Evolutionary conservation across 2,329 filamentous ascomycete genomes (phyloP).

Genomic region (Phialophora expanda): DNA sequence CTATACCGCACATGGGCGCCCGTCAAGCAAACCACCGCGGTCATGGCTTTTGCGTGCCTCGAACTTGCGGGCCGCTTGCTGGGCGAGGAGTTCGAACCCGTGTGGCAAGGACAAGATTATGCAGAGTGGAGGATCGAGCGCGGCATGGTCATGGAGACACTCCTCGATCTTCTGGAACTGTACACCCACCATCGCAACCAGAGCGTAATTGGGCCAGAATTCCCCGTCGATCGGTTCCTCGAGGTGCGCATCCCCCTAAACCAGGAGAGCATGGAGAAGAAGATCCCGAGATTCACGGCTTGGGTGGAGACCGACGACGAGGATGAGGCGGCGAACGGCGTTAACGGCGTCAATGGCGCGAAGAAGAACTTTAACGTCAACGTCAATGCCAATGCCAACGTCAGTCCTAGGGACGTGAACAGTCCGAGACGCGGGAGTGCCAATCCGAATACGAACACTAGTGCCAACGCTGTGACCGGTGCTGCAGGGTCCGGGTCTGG

Average conservation of each 20-base stretch:
- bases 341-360: constrained; percentile 17
- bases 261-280: constrained; percentile 71
- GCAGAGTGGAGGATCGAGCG: constrained; percentile 55
- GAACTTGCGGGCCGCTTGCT: constrained; percentile 78
- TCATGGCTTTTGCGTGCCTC: constrained; percentile 79
- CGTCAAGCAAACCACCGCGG: constrained; percentile 85
- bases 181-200: constrained; percentile 81
- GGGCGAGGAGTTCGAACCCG: constrained; percentile 57
- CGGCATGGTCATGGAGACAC: constrained; percentile 69
- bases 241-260: constrained; percentile 86
- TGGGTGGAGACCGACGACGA: constrained; percentile 46
- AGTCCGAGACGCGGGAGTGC: constrained; percentile 19
- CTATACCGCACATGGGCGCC: constrained; percentile 92
- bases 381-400: constrained; percentile 19
- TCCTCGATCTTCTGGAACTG: constrained; percentile 87
- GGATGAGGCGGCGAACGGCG: background rate
- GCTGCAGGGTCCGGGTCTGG: constrained; percentile 5
- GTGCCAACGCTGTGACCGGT: constrained; percentile 6
- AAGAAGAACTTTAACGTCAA: constrained; percentile 5
- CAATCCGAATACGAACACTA: constrained; percentile 13
- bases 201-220: constrained; percentile 74
- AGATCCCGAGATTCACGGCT: constrained; percentile 67
- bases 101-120: constrained; percentile 56
- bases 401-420: constrained; percentile 35
- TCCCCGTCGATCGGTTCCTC: constrained; percentile 79